Percentiles rank a stretch among this genome's conserved stretches.
phyloP scores from a whole-genome alignment of 2,329 filamentous ascomycete genomes.

The Verticillium nubilum region DNA sequence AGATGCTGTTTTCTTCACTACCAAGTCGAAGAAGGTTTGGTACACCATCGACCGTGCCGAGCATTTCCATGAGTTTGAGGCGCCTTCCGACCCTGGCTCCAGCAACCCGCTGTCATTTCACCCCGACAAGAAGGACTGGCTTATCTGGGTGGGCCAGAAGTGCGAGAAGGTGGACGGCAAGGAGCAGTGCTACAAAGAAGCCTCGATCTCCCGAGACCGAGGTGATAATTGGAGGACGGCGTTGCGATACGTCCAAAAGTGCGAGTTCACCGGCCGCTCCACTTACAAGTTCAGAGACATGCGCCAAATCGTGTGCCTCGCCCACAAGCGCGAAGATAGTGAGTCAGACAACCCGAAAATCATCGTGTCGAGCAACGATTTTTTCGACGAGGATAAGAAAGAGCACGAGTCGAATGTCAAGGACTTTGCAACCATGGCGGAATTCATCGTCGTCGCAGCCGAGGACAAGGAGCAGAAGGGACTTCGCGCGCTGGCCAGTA shows the following conservation, averaged over 20 bases:
- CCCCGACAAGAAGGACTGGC: constrained; percentile 77
- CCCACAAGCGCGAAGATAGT: constrained; percentile 54
- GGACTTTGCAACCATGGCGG: constrained; percentile 89
- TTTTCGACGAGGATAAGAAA: constrained; percentile 61
- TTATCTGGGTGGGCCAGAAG: constrained; percentile 80
- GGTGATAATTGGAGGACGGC: constrained; percentile 76
- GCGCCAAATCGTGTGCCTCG: constrained; percentile 55
- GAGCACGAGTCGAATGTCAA: constrained; percentile 66
- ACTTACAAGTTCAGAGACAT: constrained; percentile 47
- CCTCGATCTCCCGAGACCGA: constrained; percentile 73
- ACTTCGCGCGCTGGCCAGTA: constrained; percentile 72
- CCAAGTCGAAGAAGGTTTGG: constrained; percentile 57
- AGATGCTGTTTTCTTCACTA: constrained; percentile 83
- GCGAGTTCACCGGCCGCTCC: constrained; percentile 74
- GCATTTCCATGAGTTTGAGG: constrained; percentile 67
- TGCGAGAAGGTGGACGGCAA: constrained; percentile 50
- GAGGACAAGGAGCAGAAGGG: constrained; percentile 62
- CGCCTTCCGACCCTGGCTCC: constrained; percentile 47
- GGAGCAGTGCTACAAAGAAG: constrained; percentile 63
- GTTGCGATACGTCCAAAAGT: constrained; percentile 69
- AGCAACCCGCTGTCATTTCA: constrained; percentile 67
- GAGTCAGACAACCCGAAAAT: constrained; percentile 58
- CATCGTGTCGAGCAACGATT: constrained; percentile 73
- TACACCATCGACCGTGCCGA: constrained; percentile 79
- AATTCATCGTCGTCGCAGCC: constrained; percentile 88